Percentiles rank a stretch among this genome's conserved stretches.
Evolutionary conservation across 805 yeast genomes (phyloP).

Genomic region (Pichia californica): DNA sequence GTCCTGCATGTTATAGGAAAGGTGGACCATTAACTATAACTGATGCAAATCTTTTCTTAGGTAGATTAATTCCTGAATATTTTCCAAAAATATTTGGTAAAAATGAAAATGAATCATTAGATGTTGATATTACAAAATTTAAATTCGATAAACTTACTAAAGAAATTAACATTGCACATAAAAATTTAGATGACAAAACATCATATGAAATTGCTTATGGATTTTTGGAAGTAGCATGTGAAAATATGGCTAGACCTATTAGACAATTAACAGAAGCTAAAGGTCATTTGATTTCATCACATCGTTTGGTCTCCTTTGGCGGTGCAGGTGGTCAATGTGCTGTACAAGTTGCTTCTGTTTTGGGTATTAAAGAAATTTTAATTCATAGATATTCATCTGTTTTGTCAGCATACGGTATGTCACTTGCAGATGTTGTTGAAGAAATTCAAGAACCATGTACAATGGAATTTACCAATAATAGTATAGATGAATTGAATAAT

Average conservation of each 20-base stretch:
- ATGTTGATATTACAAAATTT: constrained; percentile 40
- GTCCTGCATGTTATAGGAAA: constrained; percentile 82
- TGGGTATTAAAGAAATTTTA: constrained; percentile 63
- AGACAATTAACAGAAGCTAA: constrained; percentile 79
- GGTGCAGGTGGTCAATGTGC: constrained; percentile 96
- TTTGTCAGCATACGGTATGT: constrained; percentile 83
- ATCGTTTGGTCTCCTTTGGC: constrained; percentile 77
- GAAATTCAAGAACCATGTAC: constrained; percentile 75
- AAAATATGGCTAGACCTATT: constrained; percentile 87
- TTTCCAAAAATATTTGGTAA: constrained; percentile 85
- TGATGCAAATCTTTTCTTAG: constrained; percentile 72
- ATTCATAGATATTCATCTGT: constrained; percentile 80
- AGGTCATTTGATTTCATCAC: constrained; percentile 61
- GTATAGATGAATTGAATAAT: constrained; percentile 30
- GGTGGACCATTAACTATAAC: constrained; percentile 82
- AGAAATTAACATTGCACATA: constrained; percentile 47
- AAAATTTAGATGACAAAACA: constrained; percentile 36
- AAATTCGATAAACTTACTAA: constrained; percentile 51
- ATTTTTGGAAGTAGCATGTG: constrained; percentile 76
- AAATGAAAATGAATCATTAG: constrained; percentile 64
- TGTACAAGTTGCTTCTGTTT: constrained; percentile 60
- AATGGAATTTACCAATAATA: constrained; percentile 30
- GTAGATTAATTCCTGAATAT: constrained; percentile 63
- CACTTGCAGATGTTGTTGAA: constrained; percentile 77
- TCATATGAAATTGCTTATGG: constrained; percentile 74